Base-by-base conservation (phyloP, 345 rosid genomes). In the Brassica incana region DNA sequence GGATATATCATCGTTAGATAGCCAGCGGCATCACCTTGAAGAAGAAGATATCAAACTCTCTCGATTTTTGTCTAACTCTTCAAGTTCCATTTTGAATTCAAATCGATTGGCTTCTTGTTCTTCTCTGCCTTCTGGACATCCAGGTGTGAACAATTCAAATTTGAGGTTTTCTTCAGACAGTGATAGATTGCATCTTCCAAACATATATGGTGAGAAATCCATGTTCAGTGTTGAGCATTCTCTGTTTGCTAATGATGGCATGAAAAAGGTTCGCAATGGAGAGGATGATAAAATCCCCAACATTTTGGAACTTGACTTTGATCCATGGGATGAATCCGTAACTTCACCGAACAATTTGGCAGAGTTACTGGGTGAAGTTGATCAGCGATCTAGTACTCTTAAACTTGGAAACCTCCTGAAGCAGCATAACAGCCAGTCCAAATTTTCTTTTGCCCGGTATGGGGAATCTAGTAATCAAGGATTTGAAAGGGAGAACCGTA, bases 361-460 rank as follows among this genome's bases (percentile, higher is more conserved):
- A 0, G 84, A 86, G 67, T 79, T 93, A 65, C 82, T 91, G 23
- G 88, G 92, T 71, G 92, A 88, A 68, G 82, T 80, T 36, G 91
- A 89, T 56, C 85, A 80, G 72, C 90, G 84, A 45, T 78, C 88
- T 71, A 86, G 83, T 77, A 82, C 90, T 69, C 85, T 83, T 56
- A 87, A 80, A 76, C 62, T 83, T 68, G 76, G 90, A 5, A 76
- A 82, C 85, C 85, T 86, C 40, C 83, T 87, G 85, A 93, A 90
- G 83, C 93, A 85, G 69, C 87, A 83, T 77, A 89, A 81, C 71
- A 80, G 77, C 76, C 99, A 95, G 83, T 93, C 98, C 64, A 92
- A 92, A 83, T 93, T 95, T 87, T 91, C 98, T 29, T 90, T 93
- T 81, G 99, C 99, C 0, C 88, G 95, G 77, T 92, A 89, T 67